Percentiles rank a stretch among this genome's conserved stretches.
Conservation (phyloP, 495 filamentous ascomycete species). For the Aspergillus campestris region DNA sequence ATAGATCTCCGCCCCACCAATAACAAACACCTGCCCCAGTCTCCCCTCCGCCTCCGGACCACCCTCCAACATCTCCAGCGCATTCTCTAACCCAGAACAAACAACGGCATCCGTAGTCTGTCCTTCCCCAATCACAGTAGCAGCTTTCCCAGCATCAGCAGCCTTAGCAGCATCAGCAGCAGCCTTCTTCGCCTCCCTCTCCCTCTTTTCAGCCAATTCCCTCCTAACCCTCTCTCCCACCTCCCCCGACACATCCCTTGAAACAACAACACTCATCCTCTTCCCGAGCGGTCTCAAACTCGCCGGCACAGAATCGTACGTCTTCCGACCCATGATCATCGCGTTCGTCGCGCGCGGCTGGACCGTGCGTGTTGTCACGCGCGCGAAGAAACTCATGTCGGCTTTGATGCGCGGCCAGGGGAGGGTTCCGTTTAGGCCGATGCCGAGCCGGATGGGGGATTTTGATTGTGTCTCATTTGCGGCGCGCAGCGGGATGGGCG, state of each 20-base stretch:
- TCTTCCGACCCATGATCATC: conserved; percentile 95
- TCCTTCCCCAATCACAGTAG: conserved; percentile 6
- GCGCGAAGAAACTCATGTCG: conserved; percentile 92
- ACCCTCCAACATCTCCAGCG: conserved; percentile 34
- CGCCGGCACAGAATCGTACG: conserved; percentile 77
- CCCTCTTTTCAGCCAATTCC: conserved; percentile 16
- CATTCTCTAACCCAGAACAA: conserved; percentile 44
- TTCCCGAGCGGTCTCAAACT: conserved; percentile 71
- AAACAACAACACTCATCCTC: conserved; percentile 71
- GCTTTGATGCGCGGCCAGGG: conserved; percentile 82
- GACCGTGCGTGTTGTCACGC: conserved; percentile 66
- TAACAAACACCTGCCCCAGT: conserved; percentile 63
- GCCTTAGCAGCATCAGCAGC: conserved; percentile 3
- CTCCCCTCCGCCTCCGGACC: conserved; percentile 11
- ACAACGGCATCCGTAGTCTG: conserved; percentile 30
- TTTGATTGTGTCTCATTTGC: conserved; percentile 39
- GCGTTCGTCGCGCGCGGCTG: conserved; percentile 48
- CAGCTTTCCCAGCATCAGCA: neutral
- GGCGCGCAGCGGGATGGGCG: conserved; percentile 20
- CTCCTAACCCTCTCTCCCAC: conserved; percentile 18
- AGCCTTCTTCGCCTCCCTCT: conserved; percentile 10
- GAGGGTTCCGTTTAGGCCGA: conserved; percentile 68
- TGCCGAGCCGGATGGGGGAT: conserved; percentile 59
- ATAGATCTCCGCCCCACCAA: conserved; percentile 87
- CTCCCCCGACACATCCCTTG: conserved; percentile 31